These are phyloP conservation scores for Neurospora sp. DNA, from an alignment of 495 filamentous ascomycete genomes.

Conservation along the genomic window DNA sequence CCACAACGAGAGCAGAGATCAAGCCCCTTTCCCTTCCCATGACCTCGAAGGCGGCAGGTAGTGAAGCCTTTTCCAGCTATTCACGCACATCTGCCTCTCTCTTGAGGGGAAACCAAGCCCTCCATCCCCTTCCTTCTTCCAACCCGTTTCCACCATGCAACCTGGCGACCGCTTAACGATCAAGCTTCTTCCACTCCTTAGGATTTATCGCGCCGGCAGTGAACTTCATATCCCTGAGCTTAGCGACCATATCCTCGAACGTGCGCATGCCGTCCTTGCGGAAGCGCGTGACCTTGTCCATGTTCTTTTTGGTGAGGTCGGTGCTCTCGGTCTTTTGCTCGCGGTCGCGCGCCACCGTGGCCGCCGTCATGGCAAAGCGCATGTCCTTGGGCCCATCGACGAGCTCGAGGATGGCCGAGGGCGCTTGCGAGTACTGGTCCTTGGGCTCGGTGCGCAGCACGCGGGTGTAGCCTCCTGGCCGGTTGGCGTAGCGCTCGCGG, in stretches of 20 bases:
- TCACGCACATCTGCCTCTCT: not conserved
- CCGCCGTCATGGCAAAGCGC: constrained; percentile 86
- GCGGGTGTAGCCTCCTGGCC: constrained; percentile 89
- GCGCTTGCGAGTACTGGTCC: constrained; percentile 71
- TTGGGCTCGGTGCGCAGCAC: constrained; percentile 76
- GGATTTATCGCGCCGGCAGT: not conserved
- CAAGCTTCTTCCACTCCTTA: not conserved
- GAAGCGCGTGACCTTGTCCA: constrained; percentile 76
- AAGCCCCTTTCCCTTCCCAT: not conserved
- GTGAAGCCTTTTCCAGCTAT: not conserved
- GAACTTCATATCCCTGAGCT: constrained; percentile 36
- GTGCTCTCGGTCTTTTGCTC: constrained; percentile 42
- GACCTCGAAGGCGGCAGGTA: not conserved
- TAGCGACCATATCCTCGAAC: constrained; percentile 62
- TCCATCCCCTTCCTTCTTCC: not conserved
- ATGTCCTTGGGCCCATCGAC: constrained; percentile 94
- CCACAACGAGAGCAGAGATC: not conserved
- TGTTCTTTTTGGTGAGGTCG: constrained; percentile 65
- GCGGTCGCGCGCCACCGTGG: constrained; percentile 57
- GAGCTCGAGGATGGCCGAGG: constrained; percentile 86
- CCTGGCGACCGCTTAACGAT: not conserved
- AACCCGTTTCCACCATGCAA: not conserved
- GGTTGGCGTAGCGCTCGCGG: constrained; percentile 63
- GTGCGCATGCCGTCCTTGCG: constrained; percentile 53
- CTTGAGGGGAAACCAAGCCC: not conserved